A percentile compares a stretch with the other conserved stretches of the same genome.
phyloP scores from a whole-genome alignment of 371 early-diverging fungal genomes.

The Smittium mucronatum region DNA sequence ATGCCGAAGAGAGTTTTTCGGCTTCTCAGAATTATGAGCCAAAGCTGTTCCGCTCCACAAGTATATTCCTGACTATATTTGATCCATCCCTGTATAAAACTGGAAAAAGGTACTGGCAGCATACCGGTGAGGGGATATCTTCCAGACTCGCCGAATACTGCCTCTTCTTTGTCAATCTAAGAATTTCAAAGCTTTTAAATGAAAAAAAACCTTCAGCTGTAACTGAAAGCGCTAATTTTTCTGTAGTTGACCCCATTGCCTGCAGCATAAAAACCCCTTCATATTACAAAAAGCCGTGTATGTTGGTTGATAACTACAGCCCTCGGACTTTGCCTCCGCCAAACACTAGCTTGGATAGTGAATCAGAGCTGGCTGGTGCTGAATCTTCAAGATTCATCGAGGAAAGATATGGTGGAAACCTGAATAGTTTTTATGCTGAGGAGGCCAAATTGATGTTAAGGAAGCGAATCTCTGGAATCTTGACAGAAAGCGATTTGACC shows the following conservation, averaged over 20 bases:
- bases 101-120: constrained; percentile 91
- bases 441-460: constrained; percentile 58
- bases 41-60: constrained; percentile 24
- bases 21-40: constrained; percentile 23
- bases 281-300: background rate
- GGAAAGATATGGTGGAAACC: constrained; percentile 83
- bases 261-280: constrained; percentile 10
- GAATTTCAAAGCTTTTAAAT: background rate
- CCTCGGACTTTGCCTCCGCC: too few relatives aligned
- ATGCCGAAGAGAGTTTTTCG: constrained; percentile 18
- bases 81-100: constrained; percentile 47
- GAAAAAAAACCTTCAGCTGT: background rate
- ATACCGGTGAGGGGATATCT: constrained; percentile 76
- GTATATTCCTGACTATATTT: constrained; percentile 58
- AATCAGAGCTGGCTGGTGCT: background rate
- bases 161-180: constrained; percentile 36
- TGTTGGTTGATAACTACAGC: background rate
- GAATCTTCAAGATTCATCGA: constrained; percentile 51
- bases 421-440: constrained; percentile 52
- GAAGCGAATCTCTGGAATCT: constrained; percentile 69
- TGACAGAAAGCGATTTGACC: constrained; percentile 32
- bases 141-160: constrained; percentile 78
- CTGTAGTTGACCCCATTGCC: background rate
- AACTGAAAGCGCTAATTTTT: background rate
- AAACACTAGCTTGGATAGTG: too few relatives aligned